These are phyloP conservation scores for Syzygium grande DNA, from an alignment of 345 rosid genomes.

Conservation along the genomic window DNA sequence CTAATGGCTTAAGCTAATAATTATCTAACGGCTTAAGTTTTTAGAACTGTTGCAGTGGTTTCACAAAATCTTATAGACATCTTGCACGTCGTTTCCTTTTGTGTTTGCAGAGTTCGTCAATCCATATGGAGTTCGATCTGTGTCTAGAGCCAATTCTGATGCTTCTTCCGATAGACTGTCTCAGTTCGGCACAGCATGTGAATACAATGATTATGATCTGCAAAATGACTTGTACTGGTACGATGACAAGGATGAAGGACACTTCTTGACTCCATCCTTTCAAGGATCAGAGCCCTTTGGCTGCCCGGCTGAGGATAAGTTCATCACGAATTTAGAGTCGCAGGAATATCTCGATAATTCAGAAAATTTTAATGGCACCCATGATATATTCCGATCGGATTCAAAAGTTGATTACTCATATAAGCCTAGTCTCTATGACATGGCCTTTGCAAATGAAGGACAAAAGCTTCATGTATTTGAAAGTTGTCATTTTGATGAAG, in stretches of 20 bases:
- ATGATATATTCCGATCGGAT: conserved; percentile 33
- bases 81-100: neutral
- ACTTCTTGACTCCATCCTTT: conserved; percentile 64
- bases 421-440: conserved; percentile 37
- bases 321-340: conserved; percentile 35
- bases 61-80: no score
- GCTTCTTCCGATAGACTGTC: conserved; percentile 66
- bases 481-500: conserved; percentile 18
- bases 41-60: no score
- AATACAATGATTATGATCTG: conserved; percentile 54
- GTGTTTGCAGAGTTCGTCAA: conserved; percentile 60
- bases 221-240: conserved; percentile 53
- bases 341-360: conserved; percentile 24
- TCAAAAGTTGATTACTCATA: conserved; percentile 36
- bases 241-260: conserved; percentile 57
- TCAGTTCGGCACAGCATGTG: conserved; percentile 83
- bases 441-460: conserved; percentile 3
- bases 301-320: conserved; percentile 75
- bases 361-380: conserved; percentile 17
- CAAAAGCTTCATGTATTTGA: conserved; percentile 7
- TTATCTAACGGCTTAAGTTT: no score
- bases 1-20: no score
- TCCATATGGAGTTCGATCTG: conserved; percentile 75
- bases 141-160: conserved; percentile 41
- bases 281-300: conserved; percentile 46